These are phyloP conservation scores for Nyctanthes arbortristis DNA, from an alignment of 257 asterid genomes.

Conservation along the genomic window DNA sequence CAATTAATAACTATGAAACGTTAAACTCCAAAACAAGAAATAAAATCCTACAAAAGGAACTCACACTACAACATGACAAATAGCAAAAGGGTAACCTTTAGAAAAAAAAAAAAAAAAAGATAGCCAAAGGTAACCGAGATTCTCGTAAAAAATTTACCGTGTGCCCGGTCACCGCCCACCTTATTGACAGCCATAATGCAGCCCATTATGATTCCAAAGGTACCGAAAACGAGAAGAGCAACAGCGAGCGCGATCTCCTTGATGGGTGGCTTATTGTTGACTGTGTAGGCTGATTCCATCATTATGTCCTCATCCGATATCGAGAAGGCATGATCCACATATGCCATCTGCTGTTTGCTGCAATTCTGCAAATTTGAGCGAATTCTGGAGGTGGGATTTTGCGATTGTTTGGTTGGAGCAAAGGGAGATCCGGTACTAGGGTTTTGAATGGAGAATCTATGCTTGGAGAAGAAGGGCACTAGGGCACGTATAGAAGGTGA, in stretches of 20 bases:
- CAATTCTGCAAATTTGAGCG: background rate
- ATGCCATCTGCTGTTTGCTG: slow-evolving; percentile 57
- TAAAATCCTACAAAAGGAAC: background rate
- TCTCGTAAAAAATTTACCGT: slow-evolving; percentile 48
- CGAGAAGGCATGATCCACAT: slow-evolving; percentile 97
- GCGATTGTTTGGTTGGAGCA: background rate
- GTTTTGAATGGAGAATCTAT: background rate
- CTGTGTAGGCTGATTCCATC: slow-evolving; percentile 74
- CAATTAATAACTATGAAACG: background rate
- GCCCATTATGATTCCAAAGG: slow-evolving; percentile 73
- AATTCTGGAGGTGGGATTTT: background rate
- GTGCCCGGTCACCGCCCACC: slow-evolving; percentile 96
- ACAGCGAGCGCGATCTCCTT: slow-evolving; percentile 97
- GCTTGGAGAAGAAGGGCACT: background rate
- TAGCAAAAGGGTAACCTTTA: no score
- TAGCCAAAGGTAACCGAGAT: background rate
- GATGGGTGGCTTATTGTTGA: slow-evolving; percentile 81
- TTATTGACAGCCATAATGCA: slow-evolving; percentile 73
- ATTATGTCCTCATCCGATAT: slow-evolving; percentile 95
- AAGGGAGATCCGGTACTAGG: background rate
- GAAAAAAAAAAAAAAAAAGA: background rate
- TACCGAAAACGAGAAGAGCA: slow-evolving; percentile 83
- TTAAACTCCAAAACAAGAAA: background rate
- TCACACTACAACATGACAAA: no score
- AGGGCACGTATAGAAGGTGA: background rate